Conservation (phyloP, 805 yeast genomes). For the Starmerella bacillaris region DNA sequence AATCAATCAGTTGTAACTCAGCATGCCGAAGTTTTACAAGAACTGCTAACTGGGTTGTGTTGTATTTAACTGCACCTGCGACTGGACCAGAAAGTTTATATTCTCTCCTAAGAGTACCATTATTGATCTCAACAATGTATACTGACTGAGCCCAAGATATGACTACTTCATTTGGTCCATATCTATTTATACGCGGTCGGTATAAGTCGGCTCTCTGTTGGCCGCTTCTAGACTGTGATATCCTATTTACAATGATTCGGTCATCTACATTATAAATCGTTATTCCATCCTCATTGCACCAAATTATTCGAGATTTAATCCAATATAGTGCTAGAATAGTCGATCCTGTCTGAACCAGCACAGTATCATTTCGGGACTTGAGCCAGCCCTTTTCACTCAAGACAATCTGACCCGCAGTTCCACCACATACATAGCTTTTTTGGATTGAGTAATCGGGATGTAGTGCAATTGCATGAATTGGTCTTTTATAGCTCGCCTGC, state of each 20-base stretch:
- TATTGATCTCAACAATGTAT: conserved; percentile 37
- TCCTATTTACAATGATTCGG: conserved; percentile 31
- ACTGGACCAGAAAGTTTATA: conserved; percentile 3
- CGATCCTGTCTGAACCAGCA: conserved; percentile 27
- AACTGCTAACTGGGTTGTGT: conserved; percentile 7
- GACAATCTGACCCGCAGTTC: conserved; percentile 68
- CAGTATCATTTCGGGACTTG: conserved; percentile 56
- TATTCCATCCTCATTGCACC: conserved; percentile 77
- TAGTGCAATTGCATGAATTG: conserved; percentile 70
- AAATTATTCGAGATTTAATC: conserved; percentile 40
- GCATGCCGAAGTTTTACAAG: conserved; percentile 3
- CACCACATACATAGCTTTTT: conserved; percentile 66
- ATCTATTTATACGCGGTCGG: conserved; percentile 49
- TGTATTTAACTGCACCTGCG: conserved; percentile 10
- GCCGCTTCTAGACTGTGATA: conserved; percentile 37
- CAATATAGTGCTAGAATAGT: conserved; percentile 50
- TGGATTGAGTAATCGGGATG: conserved; percentile 48
- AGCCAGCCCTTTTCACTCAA: conserved; percentile 72
- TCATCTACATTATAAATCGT: conserved; percentile 43
- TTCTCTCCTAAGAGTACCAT: conserved; percentile 2
- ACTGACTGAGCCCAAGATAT: conserved; percentile 75
- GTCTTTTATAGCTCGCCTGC: conserved; percentile 70
- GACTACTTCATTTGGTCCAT: conserved; percentile 50
- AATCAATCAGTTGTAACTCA: conserved; percentile 53
- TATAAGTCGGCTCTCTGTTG: conserved; percentile 55